Evolutionary conservation across 2,329 filamentous ascomycete species (phyloP).

Genomic region (Trichothecium roseum): DNA sequence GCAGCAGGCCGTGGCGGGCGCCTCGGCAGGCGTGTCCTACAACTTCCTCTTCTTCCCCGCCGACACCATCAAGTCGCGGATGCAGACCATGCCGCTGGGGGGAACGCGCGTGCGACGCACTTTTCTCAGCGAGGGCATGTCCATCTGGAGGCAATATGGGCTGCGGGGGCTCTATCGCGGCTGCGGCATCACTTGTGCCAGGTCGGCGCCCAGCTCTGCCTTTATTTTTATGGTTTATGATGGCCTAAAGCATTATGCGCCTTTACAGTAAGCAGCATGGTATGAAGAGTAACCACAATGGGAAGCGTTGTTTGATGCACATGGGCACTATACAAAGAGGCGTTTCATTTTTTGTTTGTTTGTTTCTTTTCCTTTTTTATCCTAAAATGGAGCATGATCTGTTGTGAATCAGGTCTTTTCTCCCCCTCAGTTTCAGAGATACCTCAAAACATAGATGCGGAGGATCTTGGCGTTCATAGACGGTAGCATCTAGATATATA

Average conservation of each 20-base stretch:
- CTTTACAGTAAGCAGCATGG: conserved; percentile 25
- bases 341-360: no score
- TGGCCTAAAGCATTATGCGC: conserved; percentile 62
- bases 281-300: neutral
- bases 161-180: conserved; percentile 82
- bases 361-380: no score
- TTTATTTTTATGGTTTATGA: conserved; percentile 97
- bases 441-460: no score
- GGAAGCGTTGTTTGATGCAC: no score
- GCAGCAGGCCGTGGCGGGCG: conserved; percentile 82
- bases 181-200: conserved; percentile 83
- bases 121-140: conserved; percentile 61
- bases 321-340: no score
- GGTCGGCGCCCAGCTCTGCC: conserved; percentile 89
- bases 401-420: no score
- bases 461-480: conserved; percentile 1
- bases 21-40: conserved; percentile 82
- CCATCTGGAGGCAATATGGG: conserved; percentile 75
- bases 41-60: conserved; percentile 97
- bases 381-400: no score
- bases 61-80: conserved; percentile 93
- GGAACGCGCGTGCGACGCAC: conserved; percentile 44
- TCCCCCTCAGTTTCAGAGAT: neutral
- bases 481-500: conserved; percentile 1
- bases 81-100: conserved; percentile 77